Conservation (phyloP, 1,284 basidiomycete genomes). For the Meira miltonrushii region DNA sequence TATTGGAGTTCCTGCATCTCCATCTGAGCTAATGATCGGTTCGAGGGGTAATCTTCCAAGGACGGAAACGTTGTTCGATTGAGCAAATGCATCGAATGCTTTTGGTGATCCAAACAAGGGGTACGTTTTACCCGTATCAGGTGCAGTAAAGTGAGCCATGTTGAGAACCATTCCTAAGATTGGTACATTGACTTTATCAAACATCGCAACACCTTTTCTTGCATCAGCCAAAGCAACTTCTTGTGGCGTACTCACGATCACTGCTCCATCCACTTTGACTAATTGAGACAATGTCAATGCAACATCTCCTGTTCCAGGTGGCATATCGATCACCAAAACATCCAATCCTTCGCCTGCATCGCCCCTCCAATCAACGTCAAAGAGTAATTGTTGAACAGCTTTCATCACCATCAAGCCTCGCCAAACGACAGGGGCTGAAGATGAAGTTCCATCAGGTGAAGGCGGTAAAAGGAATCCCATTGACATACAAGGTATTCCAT, state of each 20-base stretch:
- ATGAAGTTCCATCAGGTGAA: slow-evolving; percentile 17
- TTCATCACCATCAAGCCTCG: slow-evolving; percentile 98
- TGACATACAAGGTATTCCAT: slow-evolving; percentile 90
- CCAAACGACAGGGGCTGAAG: slow-evolving; percentile 68
- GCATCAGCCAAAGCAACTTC: slow-evolving; percentile 89
- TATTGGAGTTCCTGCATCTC: slow-evolving; percentile 65
- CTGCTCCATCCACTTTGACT: slow-evolving; percentile 56
- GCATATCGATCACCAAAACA: slow-evolving; percentile 89
- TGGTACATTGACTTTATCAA: slow-evolving; percentile 80
- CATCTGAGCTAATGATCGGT: slow-evolving; percentile 67
- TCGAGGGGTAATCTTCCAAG: slow-evolving; percentile 83
- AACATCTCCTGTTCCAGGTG: slow-evolving; percentile 94
- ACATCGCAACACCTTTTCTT: slow-evolving; percentile 87
- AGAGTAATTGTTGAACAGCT: slow-evolving; percentile 90
- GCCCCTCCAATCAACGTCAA: slow-evolving; percentile 84
- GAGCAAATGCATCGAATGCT: slow-evolving; percentile 65
- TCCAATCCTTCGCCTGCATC: slow-evolving; percentile 58
- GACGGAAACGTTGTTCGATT: slow-evolving; percentile 62
- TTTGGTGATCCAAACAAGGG: slow-evolving; percentile 73
- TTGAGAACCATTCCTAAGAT: slow-evolving; percentile 85
- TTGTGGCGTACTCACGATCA: slow-evolving; percentile 84
- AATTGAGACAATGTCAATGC: slow-evolving; percentile 87
- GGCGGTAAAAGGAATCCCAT: slow-evolving; percentile 71
- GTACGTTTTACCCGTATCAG: slow-evolving; percentile 67
- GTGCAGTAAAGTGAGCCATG: slow-evolving; percentile 81